phyloP scores from a whole-genome alignment of 805 yeast species.

The Isabelozyma rhagii region DNA sequence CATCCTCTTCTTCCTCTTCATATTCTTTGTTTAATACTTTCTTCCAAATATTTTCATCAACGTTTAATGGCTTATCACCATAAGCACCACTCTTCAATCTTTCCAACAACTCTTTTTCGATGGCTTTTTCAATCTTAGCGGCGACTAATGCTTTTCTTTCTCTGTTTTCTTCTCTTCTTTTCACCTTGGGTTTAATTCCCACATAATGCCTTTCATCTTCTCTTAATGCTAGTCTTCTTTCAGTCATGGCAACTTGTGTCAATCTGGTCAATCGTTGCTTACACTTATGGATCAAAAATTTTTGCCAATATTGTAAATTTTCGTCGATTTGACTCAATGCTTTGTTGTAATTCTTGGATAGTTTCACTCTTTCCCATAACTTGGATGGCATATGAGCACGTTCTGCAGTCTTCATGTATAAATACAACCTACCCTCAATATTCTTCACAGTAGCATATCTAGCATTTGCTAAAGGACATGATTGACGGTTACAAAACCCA shows the following conservation, averaged over 20 bases:
- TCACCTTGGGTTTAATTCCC: conserved; percentile 90
- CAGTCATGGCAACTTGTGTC: conserved; percentile 93
- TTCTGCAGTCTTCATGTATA: conserved; percentile 96
- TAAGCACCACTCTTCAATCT: conserved; percentile 97
- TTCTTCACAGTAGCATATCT: conserved; percentile 84
- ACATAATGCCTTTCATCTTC: conserved; percentile 93
- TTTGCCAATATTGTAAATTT: conserved; percentile 89
- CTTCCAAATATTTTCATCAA: conserved; percentile 94
- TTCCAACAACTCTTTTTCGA: conserved; percentile 91
- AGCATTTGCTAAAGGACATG: conserved; percentile 95
- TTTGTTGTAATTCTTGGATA: conserved; percentile 82
- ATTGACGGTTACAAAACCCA: conserved; percentile 88
- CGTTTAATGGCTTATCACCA: conserved; percentile 96
- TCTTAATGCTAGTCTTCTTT: conserved; percentile 85
- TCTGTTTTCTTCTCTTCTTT: conserved; percentile 89
- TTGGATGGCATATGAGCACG: conserved; percentile 94
- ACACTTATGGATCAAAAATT: conserved; percentile 85
- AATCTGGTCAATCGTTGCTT: conserved; percentile 93
- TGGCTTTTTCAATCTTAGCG: conserved; percentile 93
- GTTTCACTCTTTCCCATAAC: conserved; percentile 91
- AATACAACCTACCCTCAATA: conserved; percentile 72
- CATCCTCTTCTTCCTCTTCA: conserved; percentile 58
- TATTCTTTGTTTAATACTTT: conserved; percentile 76
- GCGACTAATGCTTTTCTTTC: conserved; percentile 97
- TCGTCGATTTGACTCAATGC: conserved; percentile 89